Base-by-base conservation (phyloP, 2,329 filamentous ascomycete species). In the Alternaria triticimaculans region DNA sequence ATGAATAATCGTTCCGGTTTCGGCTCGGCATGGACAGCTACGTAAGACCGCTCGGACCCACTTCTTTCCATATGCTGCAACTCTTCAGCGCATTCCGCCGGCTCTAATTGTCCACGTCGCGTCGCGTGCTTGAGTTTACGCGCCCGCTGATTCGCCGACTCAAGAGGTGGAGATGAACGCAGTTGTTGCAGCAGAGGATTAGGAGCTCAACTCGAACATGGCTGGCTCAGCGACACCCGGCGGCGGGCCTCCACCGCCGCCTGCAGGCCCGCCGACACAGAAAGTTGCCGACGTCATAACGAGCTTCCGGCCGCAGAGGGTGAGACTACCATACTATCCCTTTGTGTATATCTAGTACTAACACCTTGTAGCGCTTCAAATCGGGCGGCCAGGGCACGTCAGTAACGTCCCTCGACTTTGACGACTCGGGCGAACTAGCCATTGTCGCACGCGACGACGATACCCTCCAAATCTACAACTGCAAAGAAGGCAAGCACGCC, bases 361-460 rank as follows among this genome's bases (percentile, higher is more conserved):
- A 77, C 62, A 37, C 6, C 14, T 12, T 3, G 21, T 20, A 84
- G 77, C 80, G 81, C 64, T 85, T 86, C 80, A 83, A 82, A 68
- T 71, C 82, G 0, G 76, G 80, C 21, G 73, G 74, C 62, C 80
- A 84, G 10, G 83, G 85, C 55, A 88, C 90, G 5, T 86, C 89
- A 68, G 89, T 97, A 63, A 91, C 96, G 9, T 98, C 95, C 2
- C 88, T 99, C 72, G 95, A 99, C 83, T 99, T 97, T 78, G 94
- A 98, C 80, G 94, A 98, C 82, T 91, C 92, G 46, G 96, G 96
- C 79, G 94, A 97, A 80, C 92, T 95, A 54, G 87, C 96, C 63
- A 93, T 99, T 81, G 92, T 94, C 0, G 93, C 94, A 6, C 92
- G 94, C 70, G 94, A 93, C 82, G 96, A 99, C 80, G 94, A 97